Conservation (phyloP, 1,284 basidiomycete species). For the Apiotrichum domesticum region DNA sequence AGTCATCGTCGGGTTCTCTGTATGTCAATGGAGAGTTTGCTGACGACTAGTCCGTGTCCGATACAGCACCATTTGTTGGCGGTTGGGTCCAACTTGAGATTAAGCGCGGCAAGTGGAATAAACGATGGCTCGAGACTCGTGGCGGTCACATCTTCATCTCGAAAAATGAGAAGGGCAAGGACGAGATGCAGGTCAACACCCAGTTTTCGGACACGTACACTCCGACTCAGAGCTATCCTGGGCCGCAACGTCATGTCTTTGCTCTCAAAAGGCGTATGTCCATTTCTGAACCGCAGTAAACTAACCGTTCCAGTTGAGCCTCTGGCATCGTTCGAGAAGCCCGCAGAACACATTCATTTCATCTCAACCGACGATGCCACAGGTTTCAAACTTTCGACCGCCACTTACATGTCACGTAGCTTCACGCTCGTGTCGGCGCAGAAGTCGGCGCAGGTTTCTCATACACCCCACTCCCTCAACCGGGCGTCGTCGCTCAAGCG, state of each 20-base stretch:
- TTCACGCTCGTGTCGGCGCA: conserved; percentile 2
- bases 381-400: conserved; percentile 33
- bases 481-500: neutral
- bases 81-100: conserved; percentile 77
- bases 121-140: conserved; percentile 74
- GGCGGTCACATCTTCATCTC: conserved; percentile 77
- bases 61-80: conserved; percentile 61
- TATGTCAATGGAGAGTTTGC: neutral
- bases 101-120: conserved; percentile 86
- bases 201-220: conserved; percentile 77
- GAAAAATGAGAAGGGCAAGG: conserved; percentile 80
- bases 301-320: conserved; percentile 58
- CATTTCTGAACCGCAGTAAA: neutral
- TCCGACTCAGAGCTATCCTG: conserved; percentile 54
- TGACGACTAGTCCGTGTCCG: conserved; percentile 57
- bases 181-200: conserved; percentile 53
- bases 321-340: conserved; percentile 73
- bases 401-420: conserved; percentile 29
- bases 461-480: neutral
- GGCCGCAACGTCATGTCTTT: conserved; percentile 67
- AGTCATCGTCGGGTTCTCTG: neutral
- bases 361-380: conserved; percentile 61
- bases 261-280: conserved; percentile 61
- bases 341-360: conserved; percentile 72
- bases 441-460: neutral